Conservation (phyloP, 2,329 filamentous ascomycete species). For the Phyllosticta citrichinensis region DNA sequence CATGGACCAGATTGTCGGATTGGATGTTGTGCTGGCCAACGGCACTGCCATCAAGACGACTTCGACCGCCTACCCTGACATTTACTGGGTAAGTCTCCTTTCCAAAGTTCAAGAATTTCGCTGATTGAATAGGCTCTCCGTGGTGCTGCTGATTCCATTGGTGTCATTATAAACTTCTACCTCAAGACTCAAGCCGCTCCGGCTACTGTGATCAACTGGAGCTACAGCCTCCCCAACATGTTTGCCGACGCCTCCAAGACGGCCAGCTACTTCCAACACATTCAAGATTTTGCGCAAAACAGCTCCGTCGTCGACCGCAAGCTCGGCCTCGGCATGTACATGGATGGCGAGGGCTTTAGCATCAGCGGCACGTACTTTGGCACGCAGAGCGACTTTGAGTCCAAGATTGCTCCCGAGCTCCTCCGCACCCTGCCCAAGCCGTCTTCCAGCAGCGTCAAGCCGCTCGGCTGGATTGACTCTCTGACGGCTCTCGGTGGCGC, state of each 20-base stretch:
- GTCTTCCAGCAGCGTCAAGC: conserved; percentile 15
- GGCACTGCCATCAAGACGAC: conserved; percentile 30
- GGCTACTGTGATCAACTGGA: conserved; percentile 11
- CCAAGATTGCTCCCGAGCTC: conserved; percentile 29
- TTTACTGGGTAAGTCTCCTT: conserved; percentile 22
- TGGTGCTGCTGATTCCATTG: conserved; percentile 26
- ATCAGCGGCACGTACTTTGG: conserved; percentile 34
- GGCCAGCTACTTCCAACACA: conserved; percentile 29
- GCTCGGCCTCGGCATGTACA: conserved; percentile 33
- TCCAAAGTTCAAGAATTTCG: no score
- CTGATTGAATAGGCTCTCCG: conserved; percentile 15
- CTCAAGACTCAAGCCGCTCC: conserved; percentile 14
- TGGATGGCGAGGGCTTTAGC: conserved; percentile 27
- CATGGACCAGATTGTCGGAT: conserved; percentile 24
- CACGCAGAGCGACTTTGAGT: conserved; percentile 25
- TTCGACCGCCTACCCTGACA: conserved; percentile 23
- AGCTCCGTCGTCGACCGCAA: conserved; percentile 31
- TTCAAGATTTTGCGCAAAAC: conserved; percentile 33
- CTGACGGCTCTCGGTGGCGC: conserved; percentile 33
- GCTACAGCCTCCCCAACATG: conserved; percentile 16
- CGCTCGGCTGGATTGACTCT: conserved; percentile 25
- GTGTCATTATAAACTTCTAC: conserved; percentile 19
- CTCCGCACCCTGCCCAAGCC: conserved; percentile 26
- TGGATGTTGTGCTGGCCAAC: conserved; percentile 30
- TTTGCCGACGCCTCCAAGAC: conserved; percentile 22